A percentile compares a stretch with the other conserved stretches of the same genome.
phyloP scores from a whole-genome alignment of 495 filamentous ascomycete species.

The Darksidea phi region DNA sequence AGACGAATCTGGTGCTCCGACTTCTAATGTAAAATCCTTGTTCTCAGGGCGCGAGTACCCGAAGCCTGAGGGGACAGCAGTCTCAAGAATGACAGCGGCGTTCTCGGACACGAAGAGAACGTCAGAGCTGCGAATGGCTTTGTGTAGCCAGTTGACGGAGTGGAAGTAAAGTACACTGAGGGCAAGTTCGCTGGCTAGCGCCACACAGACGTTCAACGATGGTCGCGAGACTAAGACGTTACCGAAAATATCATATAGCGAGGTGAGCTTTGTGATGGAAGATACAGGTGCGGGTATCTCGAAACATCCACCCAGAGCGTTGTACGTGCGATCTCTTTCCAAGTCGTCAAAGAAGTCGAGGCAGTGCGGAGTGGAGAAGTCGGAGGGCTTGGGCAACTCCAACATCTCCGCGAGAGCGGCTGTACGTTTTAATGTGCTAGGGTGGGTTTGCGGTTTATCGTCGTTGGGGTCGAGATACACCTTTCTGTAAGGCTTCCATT shows the following conservation, averaged over 20 bases:
- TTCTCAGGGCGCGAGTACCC: background rate
- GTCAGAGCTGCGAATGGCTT: slow-evolving; percentile 53
- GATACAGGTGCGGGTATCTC: background rate
- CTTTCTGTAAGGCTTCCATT: slow-evolving; percentile 9
- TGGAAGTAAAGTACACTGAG: slow-evolving; percentile 42
- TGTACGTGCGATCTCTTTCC: background rate
- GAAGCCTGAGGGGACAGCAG: background rate
- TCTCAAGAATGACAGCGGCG: slow-evolving; percentile 15
- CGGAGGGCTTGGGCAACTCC: background rate
- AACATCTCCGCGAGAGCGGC: background rate
- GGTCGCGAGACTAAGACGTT: background rate
- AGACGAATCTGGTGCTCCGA: background rate
- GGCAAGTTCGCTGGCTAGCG: slow-evolving; percentile 15
- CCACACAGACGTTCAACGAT: slow-evolving; percentile 5
- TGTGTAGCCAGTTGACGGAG: slow-evolving; percentile 56
- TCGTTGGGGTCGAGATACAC: background rate
- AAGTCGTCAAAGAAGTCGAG: slow-evolving; percentile 2
- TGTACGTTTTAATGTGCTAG: background rate
- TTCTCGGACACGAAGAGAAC: slow-evolving; percentile 49
- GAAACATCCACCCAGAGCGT: background rate
- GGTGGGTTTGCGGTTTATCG: background rate
- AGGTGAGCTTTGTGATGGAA: background rate
- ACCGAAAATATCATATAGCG: background rate
- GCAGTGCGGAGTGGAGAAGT: slow-evolving; percentile 5
- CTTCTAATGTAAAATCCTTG: background rate